phyloP scores from a whole-genome alignment of 2,329 filamentous ascomycete species.

The Calonectria pseudoreteaudii region DNA sequence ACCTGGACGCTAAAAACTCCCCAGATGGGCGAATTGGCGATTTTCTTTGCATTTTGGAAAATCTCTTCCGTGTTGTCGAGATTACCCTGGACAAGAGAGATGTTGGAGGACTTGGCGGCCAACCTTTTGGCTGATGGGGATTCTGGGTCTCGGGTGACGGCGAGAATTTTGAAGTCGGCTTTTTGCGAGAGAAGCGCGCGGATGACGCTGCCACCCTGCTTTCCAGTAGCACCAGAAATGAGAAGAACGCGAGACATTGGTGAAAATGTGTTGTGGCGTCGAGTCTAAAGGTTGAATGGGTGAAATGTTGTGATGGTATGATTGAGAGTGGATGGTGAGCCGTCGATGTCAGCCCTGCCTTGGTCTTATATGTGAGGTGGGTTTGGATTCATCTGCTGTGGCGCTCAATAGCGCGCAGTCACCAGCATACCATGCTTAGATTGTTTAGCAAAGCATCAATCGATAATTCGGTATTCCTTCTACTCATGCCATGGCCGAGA shows the following conservation, averaged over 20 bases:
- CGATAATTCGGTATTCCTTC: neutral
- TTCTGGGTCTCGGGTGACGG: constrained; percentile 68
- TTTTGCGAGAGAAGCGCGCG: constrained; percentile 24
- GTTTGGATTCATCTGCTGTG: neutral
- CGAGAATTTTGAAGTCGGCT: constrained; percentile 64
- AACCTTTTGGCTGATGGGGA: constrained; percentile 64
- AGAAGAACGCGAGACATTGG: neutral
- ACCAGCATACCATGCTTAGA: neutral
- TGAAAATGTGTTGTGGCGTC: neutral
- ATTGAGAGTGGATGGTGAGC: neutral
- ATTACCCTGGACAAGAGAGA: constrained; percentile 69
- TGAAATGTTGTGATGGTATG: neutral
- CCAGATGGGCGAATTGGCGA: constrained; percentile 56
- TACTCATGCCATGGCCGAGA: neutral
- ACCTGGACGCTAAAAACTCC: constrained; percentile 73
- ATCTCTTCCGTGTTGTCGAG: constrained; percentile 62
- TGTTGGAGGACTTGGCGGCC: constrained; percentile 54
- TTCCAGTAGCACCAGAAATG: neutral
- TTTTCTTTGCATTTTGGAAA: constrained; percentile 56
- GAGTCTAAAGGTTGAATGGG: neutral
- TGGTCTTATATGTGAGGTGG: neutral
- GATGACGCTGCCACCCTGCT: neutral
- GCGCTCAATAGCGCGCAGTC: too few species aligned
- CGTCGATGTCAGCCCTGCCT: neutral
- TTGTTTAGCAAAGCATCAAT: too few species aligned